These are phyloP conservation scores for Tuber umbilicatum DNA, from an alignment of 495 filamentous ascomycete species.

Conservation along the genomic window DNA sequence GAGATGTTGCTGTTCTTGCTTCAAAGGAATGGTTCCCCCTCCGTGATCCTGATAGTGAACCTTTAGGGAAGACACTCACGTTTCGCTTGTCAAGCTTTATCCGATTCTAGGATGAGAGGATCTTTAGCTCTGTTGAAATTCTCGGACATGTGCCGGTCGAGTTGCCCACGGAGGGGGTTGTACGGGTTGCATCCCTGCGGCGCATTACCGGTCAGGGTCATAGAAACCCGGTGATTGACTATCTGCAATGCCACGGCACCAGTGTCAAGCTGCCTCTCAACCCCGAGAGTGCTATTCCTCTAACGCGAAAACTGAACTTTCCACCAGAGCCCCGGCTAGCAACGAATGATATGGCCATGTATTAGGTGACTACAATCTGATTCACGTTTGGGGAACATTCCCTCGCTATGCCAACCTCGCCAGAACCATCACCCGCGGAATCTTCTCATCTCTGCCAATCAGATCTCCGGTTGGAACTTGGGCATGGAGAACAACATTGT, in stretches of 20 bases:
- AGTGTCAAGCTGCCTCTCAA: constrained; percentile 93
- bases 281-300: constrained; percentile 93
- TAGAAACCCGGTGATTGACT: constrained; percentile 79
- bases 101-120: constrained; percentile 86
- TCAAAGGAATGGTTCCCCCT: constrained; percentile 97
- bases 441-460: constrained; percentile 97
- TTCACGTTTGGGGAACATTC: constrained; percentile 95
- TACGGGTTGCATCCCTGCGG: constrained; percentile 92
- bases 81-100: constrained; percentile 90
- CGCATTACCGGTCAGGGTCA: no score
- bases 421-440: constrained; percentile 95
- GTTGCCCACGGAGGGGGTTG: constrained; percentile 89
- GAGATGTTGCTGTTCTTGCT: constrained; percentile 80
- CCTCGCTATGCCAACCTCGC: constrained; percentile 91
- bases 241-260: constrained; percentile 81
- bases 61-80: constrained; percentile 80
- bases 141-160: constrained; percentile 87
- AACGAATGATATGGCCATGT: constrained; percentile 97
- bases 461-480: constrained; percentile 59
- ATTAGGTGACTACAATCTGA: constrained; percentile 96
- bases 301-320: constrained; percentile 76
- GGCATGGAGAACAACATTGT: constrained; percentile 75
- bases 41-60: constrained; percentile 68
- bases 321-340: constrained; percentile 48
- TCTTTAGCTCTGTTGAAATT: constrained; percentile 89